These are phyloP conservation scores for Arthrinium phaeospermum DNA, from an alignment of 2,329 filamentous ascomycete genomes.

Conservation along the genomic window DNA sequence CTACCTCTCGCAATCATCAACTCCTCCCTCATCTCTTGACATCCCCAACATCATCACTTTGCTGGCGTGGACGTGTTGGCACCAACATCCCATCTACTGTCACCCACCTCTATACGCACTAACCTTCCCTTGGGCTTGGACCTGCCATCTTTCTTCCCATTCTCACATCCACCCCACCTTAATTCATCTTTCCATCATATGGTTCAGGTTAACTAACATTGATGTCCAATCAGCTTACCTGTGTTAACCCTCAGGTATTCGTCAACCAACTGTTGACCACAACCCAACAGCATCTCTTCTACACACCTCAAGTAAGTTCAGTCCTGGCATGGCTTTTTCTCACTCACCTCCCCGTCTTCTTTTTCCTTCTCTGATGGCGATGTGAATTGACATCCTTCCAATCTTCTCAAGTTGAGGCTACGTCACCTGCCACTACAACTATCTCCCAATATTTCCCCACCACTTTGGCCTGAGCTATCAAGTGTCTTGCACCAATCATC, in stretches of 20 bases:
- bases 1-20: neutral
- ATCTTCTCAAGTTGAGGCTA: neutral
- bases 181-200: neutral
- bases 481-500: neutral
- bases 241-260: neutral
- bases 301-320: neutral
- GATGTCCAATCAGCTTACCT: neutral
- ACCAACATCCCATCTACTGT: neutral
- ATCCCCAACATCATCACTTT: neutral
- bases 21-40: neutral
- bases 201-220: neutral
- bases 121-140: neutral
- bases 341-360: neutral
- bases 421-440: neutral
- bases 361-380: neutral
- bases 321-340: neutral
- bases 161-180: neutral
- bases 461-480: neutral
- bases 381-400: neutral
- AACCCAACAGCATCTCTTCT: neutral
- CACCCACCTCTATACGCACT: neutral
- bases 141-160: neutral
- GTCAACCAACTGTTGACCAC: neutral
- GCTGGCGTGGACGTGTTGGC: neutral
- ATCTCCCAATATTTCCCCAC: neutral